Conservation (phyloP, 1,284 basidiomycete genomes). For the Cutaneotrichosporon sp. region DNA sequence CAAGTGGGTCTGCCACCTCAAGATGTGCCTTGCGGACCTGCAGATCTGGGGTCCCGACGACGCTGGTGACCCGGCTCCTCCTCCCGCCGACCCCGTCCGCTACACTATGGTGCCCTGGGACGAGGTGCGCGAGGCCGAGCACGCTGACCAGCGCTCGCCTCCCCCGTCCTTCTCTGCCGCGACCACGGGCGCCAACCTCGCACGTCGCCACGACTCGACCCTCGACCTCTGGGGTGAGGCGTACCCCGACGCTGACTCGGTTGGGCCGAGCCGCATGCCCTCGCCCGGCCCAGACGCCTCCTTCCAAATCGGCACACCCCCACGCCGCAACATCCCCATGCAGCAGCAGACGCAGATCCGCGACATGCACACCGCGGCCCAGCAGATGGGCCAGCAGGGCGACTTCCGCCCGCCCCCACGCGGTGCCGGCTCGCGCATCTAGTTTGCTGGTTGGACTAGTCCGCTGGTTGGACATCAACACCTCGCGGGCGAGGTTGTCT, state of each 20-base stretch:
- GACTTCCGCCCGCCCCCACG: conserved; percentile 2
- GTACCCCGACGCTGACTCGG: conserved; percentile 24
- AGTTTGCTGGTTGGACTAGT: not conserved
- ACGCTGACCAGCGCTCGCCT: conserved; percentile 34
- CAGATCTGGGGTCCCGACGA: conserved; percentile 75
- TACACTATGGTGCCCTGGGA: conserved; percentile 75
- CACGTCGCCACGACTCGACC: conserved; percentile 41
- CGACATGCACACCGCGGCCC: conserved; percentile 7
- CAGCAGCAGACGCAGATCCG: conserved; percentile 4
- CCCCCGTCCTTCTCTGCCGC: conserved; percentile 50
- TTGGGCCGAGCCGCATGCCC: conserved; percentile 26
- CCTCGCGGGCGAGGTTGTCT: conserved; percentile 10
- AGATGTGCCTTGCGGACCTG: conserved; percentile 65
- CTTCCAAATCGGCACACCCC: conserved; percentile 14
- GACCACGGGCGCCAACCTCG: conserved; percentile 34
- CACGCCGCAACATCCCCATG: conserved; percentile 7
- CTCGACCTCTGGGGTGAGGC: conserved; percentile 48
- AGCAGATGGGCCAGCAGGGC: conserved; percentile 11
- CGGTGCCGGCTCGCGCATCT: conserved; percentile 1
- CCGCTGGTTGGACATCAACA: not conserved
- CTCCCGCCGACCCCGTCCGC: conserved; percentile 58
- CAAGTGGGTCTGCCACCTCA: conserved; percentile 88
- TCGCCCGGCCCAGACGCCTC: conserved; percentile 15
- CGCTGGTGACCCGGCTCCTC: conserved; percentile 60
- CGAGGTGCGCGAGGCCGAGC: conserved; percentile 58